phyloP scores from a whole-genome alignment of 2,329 filamentous ascomycete genomes.

The Raffaelea ambrosiae region DNA sequence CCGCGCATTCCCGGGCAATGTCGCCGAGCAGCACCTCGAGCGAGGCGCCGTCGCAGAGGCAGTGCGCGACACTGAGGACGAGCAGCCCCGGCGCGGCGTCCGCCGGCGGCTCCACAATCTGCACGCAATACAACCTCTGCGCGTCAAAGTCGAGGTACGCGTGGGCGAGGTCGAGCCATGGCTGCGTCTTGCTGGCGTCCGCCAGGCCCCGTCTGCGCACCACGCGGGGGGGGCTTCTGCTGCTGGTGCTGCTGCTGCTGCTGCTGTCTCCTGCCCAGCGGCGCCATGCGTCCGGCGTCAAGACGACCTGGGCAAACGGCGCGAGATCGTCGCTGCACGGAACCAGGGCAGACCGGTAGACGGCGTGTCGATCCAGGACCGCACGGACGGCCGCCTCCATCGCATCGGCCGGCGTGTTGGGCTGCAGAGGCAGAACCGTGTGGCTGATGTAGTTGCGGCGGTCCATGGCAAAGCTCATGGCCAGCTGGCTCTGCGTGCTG shows the following conservation, averaged over 20 bases:
- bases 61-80: constrained; percentile 21
- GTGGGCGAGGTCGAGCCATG: constrained; percentile 11
- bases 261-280: no score
- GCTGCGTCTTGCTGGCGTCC: constrained; percentile 4
- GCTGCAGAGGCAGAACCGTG: constrained; percentile 18
- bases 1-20: constrained; percentile 16
- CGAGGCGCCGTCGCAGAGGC: constrained; percentile 27
- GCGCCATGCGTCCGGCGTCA: constrained; percentile 12
- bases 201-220: background rate
- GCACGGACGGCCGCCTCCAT: constrained; percentile 18
- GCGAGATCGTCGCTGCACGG: constrained; percentile 22
- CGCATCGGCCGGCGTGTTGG: constrained; percentile 13
- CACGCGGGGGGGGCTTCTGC: background rate
- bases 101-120: constrained; percentile 15
- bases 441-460: constrained; percentile 23
- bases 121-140: constrained; percentile 12
- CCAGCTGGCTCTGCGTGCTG: constrained; percentile 24
- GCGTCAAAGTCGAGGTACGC: constrained; percentile 13
- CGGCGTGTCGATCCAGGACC: constrained; percentile 19
- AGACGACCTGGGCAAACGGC: constrained; percentile 25
- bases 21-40: constrained; percentile 23
- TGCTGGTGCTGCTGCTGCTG: no score
- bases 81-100: constrained; percentile 9
- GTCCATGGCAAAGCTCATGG: constrained; percentile 22
- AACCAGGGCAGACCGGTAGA: constrained; percentile 24